Conservation (phyloP, 805 yeast species). For the Sporopachydermia quercuum region DNA sequence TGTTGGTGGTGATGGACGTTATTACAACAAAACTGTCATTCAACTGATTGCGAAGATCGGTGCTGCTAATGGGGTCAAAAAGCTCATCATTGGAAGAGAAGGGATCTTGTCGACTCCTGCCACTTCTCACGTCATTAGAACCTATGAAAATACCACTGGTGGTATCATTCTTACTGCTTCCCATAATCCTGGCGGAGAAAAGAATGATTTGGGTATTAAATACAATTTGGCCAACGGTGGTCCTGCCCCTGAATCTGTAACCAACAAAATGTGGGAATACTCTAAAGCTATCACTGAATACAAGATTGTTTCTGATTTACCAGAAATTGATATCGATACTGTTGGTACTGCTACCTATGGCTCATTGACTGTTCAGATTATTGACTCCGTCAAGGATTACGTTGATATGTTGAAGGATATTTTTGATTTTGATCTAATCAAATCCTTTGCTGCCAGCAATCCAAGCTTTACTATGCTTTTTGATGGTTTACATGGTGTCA, state of each 20-base stretch:
- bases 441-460: constrained; percentile 41
- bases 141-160: constrained; percentile 56
- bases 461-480: constrained; percentile 61
- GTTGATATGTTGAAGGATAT: constrained; percentile 67
- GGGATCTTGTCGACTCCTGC: constrained; percentile 94
- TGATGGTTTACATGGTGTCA: constrained; percentile 88
- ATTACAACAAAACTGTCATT: constrained; percentile 69
- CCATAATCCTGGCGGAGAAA: constrained; percentile 96
- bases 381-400: constrained; percentile 71
- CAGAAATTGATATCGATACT: constrained; percentile 43
- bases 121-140: constrained; percentile 83
- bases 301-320: constrained; percentile 42
- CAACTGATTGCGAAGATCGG: constrained; percentile 70
- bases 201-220: constrained; percentile 85
- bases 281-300: constrained; percentile 46
- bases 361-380: constrained; percentile 53
- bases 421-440: constrained; percentile 77
- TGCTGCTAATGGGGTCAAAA: constrained; percentile 83
- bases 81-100: constrained; percentile 73
- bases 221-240: constrained; percentile 93
- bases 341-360: constrained; percentile 43
- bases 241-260: constrained; percentile 93
- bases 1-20: constrained; percentile 96
- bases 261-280: constrained; percentile 68
- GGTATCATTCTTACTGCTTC: constrained; percentile 94